Percentiles rank a stretch among this genome's conserved stretches.
Conservation (phyloP, 2,329 filamentous ascomycete genomes). For the Albifimbria verrucaria region DNA sequence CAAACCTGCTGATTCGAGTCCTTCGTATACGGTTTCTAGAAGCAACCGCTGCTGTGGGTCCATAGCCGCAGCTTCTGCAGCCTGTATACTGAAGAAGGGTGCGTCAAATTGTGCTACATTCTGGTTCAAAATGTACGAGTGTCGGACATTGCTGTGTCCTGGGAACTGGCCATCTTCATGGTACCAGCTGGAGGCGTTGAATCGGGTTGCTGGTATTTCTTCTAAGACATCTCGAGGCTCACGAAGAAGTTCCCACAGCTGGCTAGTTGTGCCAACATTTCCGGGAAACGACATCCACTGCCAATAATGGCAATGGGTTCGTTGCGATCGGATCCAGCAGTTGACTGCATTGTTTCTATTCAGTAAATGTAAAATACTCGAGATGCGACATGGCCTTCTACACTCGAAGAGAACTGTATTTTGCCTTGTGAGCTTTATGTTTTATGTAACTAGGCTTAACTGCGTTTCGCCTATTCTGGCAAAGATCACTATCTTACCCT, state of each 20-base stretch:
- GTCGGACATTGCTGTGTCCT: constrained; percentile 13
- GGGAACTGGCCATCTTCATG: constrained; percentile 28
- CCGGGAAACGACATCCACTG: constrained; percentile 36
- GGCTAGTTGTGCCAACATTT: constrained; percentile 25
- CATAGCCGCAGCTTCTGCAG: constrained; percentile 19
- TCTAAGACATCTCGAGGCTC: constrained; percentile 30
- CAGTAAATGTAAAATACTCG: no score
- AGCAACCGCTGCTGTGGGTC: constrained; percentile 24
- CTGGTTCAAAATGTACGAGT: constrained; percentile 1
- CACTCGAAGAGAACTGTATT: no score
- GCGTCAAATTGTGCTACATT: constrained; percentile 13
- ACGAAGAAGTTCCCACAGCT: constrained; percentile 31
- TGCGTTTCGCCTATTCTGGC: no score
- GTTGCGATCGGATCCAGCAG: no score
- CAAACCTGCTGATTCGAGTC: constrained; percentile 9
- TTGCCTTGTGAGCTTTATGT: no score
- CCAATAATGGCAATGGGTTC: constrained; percentile 40
- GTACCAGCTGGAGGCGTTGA: constrained; percentile 19
- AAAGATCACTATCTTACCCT: no score
- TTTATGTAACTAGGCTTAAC: no score
- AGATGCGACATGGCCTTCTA: no score
- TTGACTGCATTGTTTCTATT: no score
- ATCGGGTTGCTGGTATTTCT: constrained; percentile 17
- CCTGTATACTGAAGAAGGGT: constrained; percentile 21
- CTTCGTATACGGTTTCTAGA: constrained; percentile 30